Base-by-base conservation (phyloP, 1,284 basidiomycete genomes). In the Pascua sp. region DNA sequence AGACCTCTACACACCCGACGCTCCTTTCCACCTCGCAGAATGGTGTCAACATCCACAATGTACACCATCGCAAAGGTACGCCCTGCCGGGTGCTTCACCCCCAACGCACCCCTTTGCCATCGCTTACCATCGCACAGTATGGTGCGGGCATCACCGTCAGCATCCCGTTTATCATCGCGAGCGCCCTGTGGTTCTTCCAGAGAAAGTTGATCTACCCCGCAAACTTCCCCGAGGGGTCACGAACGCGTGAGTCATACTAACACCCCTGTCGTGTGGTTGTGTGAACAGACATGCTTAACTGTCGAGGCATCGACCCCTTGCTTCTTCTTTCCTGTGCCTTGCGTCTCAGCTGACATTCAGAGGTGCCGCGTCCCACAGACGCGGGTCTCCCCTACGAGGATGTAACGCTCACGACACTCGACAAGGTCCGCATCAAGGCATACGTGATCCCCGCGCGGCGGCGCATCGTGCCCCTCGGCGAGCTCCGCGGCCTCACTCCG, bases 181-280 rank as follows among this genome's bases (percentile, higher is more conserved):
- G 84, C 44, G 88, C 88, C 8, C 80, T 93, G 42, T 82, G 90
- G 39, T 90, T 86, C 70, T 92, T 90, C 42, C 91, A 95, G 74
- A 87, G 87, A 70, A 87, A 84, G 62, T 80, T 95, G 51, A 93
- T 95, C 70, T 95, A 95, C 71, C 92, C 91, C 0, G 86, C 90
- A 32, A 85, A 87, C n/a, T 87, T 88, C 65, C 91, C 91, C 11
- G 82, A 85, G 18, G 90, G 90, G 5, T 90, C 90, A n/a, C 80
- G 91, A 40, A 85, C 80, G 65, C 81, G 90, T 89, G 56, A 55
- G 79, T 69, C 32, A 11, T 37, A 24, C 15, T 24, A 38, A 18
- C 37, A 40, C 16, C 48, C 16, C n/a, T 39, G 9, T 42, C 9
- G 12, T 12, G 15, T 32, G 24, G 24, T 32, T 32, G 24, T 32